Conservation (phyloP, 148 eudicot species). For the Silene conica region DNA sequence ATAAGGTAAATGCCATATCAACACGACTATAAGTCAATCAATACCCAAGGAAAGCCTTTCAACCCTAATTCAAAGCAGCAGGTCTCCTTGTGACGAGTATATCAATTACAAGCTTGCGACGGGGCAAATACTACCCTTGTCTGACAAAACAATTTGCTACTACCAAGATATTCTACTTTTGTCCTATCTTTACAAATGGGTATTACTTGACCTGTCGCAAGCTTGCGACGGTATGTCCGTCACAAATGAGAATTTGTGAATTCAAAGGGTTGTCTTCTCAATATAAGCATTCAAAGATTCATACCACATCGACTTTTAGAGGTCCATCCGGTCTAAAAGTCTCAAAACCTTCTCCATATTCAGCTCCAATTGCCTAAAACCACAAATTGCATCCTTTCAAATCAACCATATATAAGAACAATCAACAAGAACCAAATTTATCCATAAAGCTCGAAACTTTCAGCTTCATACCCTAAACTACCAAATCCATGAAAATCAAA, state of each 20-base stretch:
- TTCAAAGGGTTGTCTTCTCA: neutral
- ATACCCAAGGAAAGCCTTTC: neutral
- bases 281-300: constrained; percentile 14
- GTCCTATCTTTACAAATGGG: too few relatives aligned
- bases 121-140: too few relatives aligned
- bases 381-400: constrained; percentile 12
- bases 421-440: neutral
- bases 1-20: neutral
- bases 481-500: neutral
- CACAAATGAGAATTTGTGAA: too few relatives aligned
- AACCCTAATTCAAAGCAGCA: neutral
- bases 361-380: constrained; percentile 86
- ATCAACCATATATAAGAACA: neutral
- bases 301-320: constrained; percentile 92
- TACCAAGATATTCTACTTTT: too few relatives aligned
- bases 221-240: too few relatives aligned
- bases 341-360: constrained; percentile 97
- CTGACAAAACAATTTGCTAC: too few relatives aligned
- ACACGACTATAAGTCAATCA: constrained; percentile 3
- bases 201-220: too few relatives aligned
- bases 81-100: too few relatives aligned
- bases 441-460: constrained; percentile 3
- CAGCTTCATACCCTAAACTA: neutral
- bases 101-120: too few relatives aligned
- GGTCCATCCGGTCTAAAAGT: constrained; percentile 91